These are phyloP conservation scores for Neofusicoccum umdonicola DNA, from an alignment of 2,329 filamentous ascomycete species.

Conservation along the genomic window DNA sequence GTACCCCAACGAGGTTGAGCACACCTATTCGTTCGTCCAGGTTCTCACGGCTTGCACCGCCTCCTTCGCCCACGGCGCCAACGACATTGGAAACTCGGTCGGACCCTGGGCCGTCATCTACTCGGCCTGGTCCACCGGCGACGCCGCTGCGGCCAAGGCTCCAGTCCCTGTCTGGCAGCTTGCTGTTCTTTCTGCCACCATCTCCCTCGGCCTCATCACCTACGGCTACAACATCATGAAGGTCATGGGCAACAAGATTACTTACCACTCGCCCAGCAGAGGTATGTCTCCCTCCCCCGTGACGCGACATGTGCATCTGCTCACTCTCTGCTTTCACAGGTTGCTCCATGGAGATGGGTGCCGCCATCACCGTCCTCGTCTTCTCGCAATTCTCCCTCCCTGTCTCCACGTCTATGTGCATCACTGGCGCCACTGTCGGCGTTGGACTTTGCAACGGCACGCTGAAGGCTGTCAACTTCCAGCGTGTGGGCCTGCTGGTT, in stretches of 20 bases:
- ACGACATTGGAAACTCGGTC: conserved; percentile 53
- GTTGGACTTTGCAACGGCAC: conserved; percentile 76
- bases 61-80: conserved; percentile 64
- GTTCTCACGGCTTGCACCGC: conserved; percentile 46
- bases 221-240: conserved; percentile 87
- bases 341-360: conserved; percentile 77
- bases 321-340: conserved; percentile 22
- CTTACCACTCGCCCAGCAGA: conserved; percentile 61
- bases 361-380: conserved; percentile 71
- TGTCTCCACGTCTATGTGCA: conserved; percentile 68
- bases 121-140: conserved; percentile 55
- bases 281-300: conserved; percentile 26
- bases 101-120: conserved; percentile 39
- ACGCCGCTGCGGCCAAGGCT: conserved; percentile 60
- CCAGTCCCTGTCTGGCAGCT: conserved; percentile 74
- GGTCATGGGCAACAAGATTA: conserved; percentile 80
- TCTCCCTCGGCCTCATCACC: conserved; percentile 65
- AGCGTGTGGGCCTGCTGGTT: conserved; percentile 66
- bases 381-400: conserved; percentile 74
- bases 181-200: conserved; percentile 62
- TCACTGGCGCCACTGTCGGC: conserved; percentile 75
- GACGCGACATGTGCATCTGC: conserved; percentile 15
- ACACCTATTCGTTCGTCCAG: conserved; percentile 51
- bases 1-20: conserved; percentile 39
- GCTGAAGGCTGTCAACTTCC: conserved; percentile 68